These are phyloP conservation scores for Diplodia corticola DNA, from an alignment of 2,329 filamentous ascomycete species.

Conservation along the genomic window DNA sequence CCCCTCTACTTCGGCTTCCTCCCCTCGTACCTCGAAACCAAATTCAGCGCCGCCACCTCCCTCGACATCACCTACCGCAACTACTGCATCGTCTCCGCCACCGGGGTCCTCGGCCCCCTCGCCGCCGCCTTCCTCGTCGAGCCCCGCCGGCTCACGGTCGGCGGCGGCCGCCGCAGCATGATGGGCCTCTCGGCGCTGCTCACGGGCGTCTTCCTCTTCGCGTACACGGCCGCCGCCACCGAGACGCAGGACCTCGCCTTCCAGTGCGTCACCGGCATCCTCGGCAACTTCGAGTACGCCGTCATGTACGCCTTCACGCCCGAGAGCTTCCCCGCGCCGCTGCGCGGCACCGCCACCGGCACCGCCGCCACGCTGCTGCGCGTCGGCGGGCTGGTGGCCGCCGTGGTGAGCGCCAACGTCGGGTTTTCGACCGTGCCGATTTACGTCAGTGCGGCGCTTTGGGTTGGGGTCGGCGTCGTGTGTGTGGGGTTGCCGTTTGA, in stretches of 20 bases:
- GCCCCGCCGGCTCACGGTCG: too few relatives aligned
- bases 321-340: conserved; percentile 58
- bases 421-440: conserved; percentile 48
- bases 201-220: conserved; percentile 50
- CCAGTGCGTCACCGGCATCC: conserved; percentile 47
- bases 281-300: conserved; percentile 43
- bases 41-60: conserved; percentile 29
- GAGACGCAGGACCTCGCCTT: conserved; percentile 38
- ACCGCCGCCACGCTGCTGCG: conserved; percentile 45
- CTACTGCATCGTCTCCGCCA: conserved; percentile 31
- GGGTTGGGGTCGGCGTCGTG: conserved; percentile 45
- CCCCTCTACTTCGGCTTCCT: conserved; percentile 52
- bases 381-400: conserved; percentile 44
- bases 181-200: conserved; percentile 48
- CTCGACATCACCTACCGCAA: conserved; percentile 22
- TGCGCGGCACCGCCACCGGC: conserved; percentile 58
- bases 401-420: conserved; percentile 46
- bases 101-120: conserved; percentile 45
- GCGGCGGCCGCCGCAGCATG: conserved; percentile 47
- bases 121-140: conserved; percentile 46
- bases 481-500: conserved; percentile 49
- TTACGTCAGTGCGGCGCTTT: conserved; percentile 49
- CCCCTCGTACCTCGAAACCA: conserved; percentile 47
- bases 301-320: conserved; percentile 54
- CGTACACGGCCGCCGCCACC: conserved; percentile 47